A percentile compares a stretch with the other conserved stretches of the same genome.
Evolutionary conservation across 2,329 filamentous ascomycete species (phyloP).

Genomic region (Penicillium polonicum): DNA sequence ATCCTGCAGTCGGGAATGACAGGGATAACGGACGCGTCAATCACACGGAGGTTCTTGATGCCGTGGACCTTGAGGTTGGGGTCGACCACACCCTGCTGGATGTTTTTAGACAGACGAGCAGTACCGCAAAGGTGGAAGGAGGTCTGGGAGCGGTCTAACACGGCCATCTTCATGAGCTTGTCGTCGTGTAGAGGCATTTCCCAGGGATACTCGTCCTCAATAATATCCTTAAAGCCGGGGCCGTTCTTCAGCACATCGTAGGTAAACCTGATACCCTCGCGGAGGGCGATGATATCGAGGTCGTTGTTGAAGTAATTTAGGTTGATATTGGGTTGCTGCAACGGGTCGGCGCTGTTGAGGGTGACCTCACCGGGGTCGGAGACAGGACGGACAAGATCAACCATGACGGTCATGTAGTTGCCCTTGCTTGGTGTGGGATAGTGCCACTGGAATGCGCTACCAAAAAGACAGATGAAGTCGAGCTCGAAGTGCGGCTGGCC

Average conservation of each 20-base stretch:
- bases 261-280: conserved; percentile 56
- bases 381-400: conserved; percentile 51
- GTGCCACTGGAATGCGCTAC: conserved; percentile 53
- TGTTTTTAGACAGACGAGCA: conserved; percentile 51
- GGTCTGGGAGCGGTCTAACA: conserved; percentile 61
- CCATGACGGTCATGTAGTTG: conserved; percentile 58
- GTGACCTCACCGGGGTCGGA: conserved; percentile 44
- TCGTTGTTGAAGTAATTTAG: conserved; percentile 50
- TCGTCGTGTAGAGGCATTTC: conserved; percentile 58
- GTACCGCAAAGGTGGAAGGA: conserved; percentile 56
- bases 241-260: conserved; percentile 59
- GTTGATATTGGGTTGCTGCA: conserved; percentile 44
- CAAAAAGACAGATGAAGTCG: conserved; percentile 62
- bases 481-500: conserved; percentile 63
- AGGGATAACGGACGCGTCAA: conserved; percentile 58
- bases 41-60: conserved; percentile 53
- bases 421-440: conserved; percentile 46
- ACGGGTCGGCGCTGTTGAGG: conserved; percentile 41
- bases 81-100: conserved; percentile 56
- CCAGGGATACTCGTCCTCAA: conserved; percentile 56
- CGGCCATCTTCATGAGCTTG: conserved; percentile 55
- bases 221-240: conserved; percentile 52
- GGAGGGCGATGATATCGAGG: conserved; percentile 56
- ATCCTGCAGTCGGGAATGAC: conserved; percentile 58
- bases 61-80: conserved; percentile 54